A percentile compares a stretch with the other conserved stretches of the same genome.
Evolutionary conservation across 257 asterid species (phyloP).

Genomic region (Plantago major): DNA sequence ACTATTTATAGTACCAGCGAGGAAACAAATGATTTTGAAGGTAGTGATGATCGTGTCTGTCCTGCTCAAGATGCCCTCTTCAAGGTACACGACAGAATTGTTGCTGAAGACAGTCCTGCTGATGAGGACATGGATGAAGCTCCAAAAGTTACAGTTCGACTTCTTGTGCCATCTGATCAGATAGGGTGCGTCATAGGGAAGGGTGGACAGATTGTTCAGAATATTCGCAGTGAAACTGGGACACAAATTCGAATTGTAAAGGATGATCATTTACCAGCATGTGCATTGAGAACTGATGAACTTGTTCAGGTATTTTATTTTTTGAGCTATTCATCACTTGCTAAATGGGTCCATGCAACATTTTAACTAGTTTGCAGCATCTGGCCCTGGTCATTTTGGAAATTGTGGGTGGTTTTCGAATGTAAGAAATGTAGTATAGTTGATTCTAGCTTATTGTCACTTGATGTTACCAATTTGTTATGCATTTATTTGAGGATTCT

Average conservation of each 20-base stretch:
- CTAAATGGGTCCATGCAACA: too few relatives aligned
- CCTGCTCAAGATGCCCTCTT: slow-evolving; percentile 93
- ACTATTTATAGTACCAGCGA: slow-evolving; percentile 73
- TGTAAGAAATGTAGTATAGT: neutral
- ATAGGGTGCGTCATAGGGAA: slow-evolving; percentile 92
- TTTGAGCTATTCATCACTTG: neutral
- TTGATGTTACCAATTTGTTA: neutral
- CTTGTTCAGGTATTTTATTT: slow-evolving; percentile 72
- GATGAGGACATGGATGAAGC: slow-evolving; percentile 59
- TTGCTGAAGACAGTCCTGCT: slow-evolving; percentile 43
- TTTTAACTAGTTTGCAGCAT: too few relatives aligned
- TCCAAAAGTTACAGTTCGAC: slow-evolving; percentile 59
- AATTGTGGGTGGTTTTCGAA: neutral
- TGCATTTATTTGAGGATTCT: neutral
- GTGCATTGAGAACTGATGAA: slow-evolving; percentile 87
- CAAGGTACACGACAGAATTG: slow-evolving; percentile 79
- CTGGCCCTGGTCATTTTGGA: too few relatives aligned
- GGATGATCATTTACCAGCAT: slow-evolving; percentile 77
- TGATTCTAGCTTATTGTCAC: neutral
- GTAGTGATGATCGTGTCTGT: slow-evolving; percentile 49
- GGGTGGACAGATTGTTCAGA: slow-evolving; percentile 89
- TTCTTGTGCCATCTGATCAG: slow-evolving; percentile 88
- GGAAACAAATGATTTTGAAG: slow-evolving; percentile 67
- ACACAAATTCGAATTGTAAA: slow-evolving; percentile 81
- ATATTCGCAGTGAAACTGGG: slow-evolving; percentile 75